Conservation (phyloP, 2,329 filamentous ascomycete genomes). For the Trichoderma arundinaceum region DNA sequence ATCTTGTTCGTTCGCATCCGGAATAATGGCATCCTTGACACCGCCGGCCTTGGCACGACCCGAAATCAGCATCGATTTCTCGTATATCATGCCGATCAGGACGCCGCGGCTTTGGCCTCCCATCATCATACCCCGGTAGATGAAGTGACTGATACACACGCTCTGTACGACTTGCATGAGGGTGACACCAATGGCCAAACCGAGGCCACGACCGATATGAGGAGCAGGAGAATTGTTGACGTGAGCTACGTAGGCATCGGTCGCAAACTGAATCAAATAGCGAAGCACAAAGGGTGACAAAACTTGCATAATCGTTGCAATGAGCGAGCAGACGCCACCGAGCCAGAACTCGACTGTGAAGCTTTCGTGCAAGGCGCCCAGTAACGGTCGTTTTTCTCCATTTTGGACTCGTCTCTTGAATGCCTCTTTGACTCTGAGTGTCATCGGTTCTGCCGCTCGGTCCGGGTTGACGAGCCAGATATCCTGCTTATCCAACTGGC, state of each 20-base stretch:
- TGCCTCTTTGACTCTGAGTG: conserved; percentile 66
- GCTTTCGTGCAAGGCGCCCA: conserved; percentile 84
- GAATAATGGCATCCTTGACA: conserved; percentile 41
- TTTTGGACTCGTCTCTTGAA: conserved; percentile 71
- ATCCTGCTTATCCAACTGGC: conserved; percentile 81
- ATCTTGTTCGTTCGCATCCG: conserved; percentile 54
- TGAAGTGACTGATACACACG: conserved; percentile 84
- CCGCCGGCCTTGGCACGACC: conserved; percentile 87
- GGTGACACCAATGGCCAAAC: conserved; percentile 82
- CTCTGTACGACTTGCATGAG: conserved; percentile 85
- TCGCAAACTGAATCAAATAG: conserved; percentile 85
- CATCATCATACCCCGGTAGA: conserved; percentile 90
- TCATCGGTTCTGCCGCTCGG: conserved; percentile 72
- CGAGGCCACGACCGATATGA: conserved; percentile 75
- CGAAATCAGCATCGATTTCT: conserved; percentile 89
- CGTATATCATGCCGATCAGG: conserved; percentile 85
- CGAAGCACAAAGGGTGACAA: conserved; percentile 84
- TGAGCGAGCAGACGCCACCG: conserved; percentile 77
- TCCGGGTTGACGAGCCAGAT: conserved; percentile 88
- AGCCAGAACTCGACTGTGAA: conserved; percentile 85
- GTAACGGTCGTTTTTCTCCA: conserved; percentile 74
- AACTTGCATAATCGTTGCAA: conserved; percentile 76
- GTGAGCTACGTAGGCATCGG: conserved; percentile 74
- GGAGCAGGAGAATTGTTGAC: conserved; percentile 60
- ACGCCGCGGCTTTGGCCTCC: conserved; percentile 83